phyloP scores from a whole-genome alignment of 2,329 filamentous ascomycete species.

The Clathrospora elynae region DNA sequence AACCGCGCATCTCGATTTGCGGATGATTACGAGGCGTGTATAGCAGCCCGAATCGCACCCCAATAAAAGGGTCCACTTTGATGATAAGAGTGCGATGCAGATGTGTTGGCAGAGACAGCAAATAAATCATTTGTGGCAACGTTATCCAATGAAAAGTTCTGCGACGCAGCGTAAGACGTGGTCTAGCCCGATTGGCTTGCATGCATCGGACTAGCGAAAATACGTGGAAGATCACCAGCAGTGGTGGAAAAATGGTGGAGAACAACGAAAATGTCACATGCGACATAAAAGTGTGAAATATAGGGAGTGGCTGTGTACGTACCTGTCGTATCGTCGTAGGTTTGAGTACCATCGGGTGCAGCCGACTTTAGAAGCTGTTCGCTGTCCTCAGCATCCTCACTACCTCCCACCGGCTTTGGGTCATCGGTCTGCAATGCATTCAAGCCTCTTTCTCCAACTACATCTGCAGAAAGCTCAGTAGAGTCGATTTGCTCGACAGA shows the following conservation, averaged over 20 bases:
- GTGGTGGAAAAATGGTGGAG: constrained; percentile 4
- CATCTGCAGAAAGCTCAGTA: no score
- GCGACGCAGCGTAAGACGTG: constrained; percentile 14
- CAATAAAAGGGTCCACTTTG: constrained; percentile 31
- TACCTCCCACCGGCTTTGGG: not conserved
- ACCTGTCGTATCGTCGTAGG: constrained; percentile 19
- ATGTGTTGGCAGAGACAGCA: constrained; percentile 21
- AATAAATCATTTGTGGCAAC: constrained; percentile 16
- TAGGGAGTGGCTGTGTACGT: constrained; percentile 18
- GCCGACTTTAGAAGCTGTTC: constrained; percentile 7
- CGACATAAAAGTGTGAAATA: constrained; percentile 9
- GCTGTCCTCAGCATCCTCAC: constrained; percentile 7
- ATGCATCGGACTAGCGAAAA: constrained; percentile 17
- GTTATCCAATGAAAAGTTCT: constrained; percentile 20
- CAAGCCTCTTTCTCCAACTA: no score
- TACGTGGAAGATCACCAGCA: constrained; percentile 12
- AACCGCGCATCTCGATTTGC: constrained; percentile 29
- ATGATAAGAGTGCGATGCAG: constrained; percentile 32
- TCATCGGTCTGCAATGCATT: constrained; percentile 4
- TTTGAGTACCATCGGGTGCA: constrained; percentile 9
- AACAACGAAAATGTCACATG: not conserved
- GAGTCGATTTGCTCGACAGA: no score
- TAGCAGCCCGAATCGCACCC: constrained; percentile 32
- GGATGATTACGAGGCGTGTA: constrained; percentile 38
- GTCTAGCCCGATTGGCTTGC: constrained; percentile 20